Base-by-base conservation (phyloP, 2,329 filamentous ascomycete genomes). In the Colletotrichum cereale region DNA sequence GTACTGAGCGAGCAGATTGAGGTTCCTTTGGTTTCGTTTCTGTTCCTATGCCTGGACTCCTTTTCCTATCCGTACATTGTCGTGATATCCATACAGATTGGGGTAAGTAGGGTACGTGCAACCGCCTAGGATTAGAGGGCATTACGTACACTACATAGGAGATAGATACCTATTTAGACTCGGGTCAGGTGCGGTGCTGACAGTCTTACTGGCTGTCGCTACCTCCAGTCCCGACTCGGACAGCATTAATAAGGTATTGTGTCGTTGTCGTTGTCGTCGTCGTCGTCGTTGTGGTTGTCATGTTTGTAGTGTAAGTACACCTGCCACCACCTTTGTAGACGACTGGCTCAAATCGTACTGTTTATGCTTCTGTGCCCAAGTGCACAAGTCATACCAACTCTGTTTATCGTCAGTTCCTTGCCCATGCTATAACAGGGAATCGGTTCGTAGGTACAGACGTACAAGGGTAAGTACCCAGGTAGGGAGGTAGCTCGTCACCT, bases 11-110 rank as follows among this genome's bases (percentile, higher is more conserved):
- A 38, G 44, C 18, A 52, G 21, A 61, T 58, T 67, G 38, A 40
- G 2, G 38, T 11, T 40, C 11, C 6, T 44, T 21, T 44, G 21
- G 42, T n/a, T 26, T 48, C 10, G 58, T 67, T 67, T 44, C 61
- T 58, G 58, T 55, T 67, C 58, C 58, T 44, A 24, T 60, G 47
- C 34, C 26, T 63, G 40, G 40, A 55, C 40, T 62, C 21, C 56
- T 57, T 57, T 40, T 38, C 36, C 31, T 34, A 34, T 8, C 4
- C 8, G 31, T 34, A 34, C 31, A 34, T 34, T 34, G 31, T 8
- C 31, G n/a, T n/a, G n/a, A n/a, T n/a, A n/a, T n/a, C n/a, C n/a
- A n/a, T n/a, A n/a, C n/a, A 16, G 12, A 40, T 40, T 11, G 38
- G 38, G 12, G 38, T 16, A 40, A 40, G 38, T 40, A 14, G n/a